Evolutionary conservation across 129 eudicot species (phyloP), one percentile per base, ranked within the genome.

Genomic region (Cynara cardunculus): DNA sequence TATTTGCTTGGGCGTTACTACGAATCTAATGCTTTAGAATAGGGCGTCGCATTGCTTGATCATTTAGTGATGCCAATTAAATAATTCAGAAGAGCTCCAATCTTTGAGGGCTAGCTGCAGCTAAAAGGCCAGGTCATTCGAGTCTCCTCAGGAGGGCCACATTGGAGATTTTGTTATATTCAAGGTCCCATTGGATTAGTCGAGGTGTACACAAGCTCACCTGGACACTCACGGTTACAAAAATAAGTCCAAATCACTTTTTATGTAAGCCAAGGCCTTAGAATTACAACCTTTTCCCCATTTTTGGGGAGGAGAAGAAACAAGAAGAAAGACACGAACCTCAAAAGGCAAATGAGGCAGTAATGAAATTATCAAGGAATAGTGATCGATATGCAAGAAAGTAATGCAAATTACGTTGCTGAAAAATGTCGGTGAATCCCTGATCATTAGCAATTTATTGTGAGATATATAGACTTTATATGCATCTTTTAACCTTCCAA

Each of bases 231-330:
- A 41, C 16, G 53, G 2, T 41, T 41, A 41, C 53, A 41, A 41
- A 41, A 41, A n/a, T n/a, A n/a, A 41, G 4, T 14, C 61, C 61
- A 3, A 13, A 14, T 13, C n/a, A 2, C 22, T 49, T 49, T 49
- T 49, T 49, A 49, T 49, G 22, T 49, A 49, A 49, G 14, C 19
- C 59, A 49, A 49, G 62, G 62, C 62, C 62, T 49, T 49, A 46
- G 59, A 49, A 49, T 14, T 18, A 5, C 22, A 53, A 53, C 64
- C 18, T 8, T 53, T 16, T 49, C 61, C 5, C 64, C 64, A 18
- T 12, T n/a, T 65, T 41, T 88, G 91, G 98, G 85, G 98, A 94
- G 87, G 91, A 94, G 89, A 94, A 93, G 91, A 93, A 91, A 71
- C 56, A 73, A 77, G 90, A 85, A 88, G 98, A 93, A 86, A 89